phyloP scores from a whole-genome alignment of 2,329 filamentous ascomycete species.

The Pyricularia sp. region DNA sequence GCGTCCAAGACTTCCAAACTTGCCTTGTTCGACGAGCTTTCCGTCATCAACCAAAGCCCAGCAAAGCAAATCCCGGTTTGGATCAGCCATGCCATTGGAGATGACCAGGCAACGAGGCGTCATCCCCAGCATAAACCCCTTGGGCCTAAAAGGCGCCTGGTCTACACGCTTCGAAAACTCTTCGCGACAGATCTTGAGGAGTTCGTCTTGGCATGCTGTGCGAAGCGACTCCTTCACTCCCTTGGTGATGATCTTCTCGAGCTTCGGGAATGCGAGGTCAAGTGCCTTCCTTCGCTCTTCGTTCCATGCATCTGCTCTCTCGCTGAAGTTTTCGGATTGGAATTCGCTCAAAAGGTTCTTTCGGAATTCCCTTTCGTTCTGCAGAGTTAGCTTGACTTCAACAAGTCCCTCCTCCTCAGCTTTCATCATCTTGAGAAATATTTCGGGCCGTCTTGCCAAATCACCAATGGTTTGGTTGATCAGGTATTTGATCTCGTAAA shows the following conservation, averaged over 20 bases:
- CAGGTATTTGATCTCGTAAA: slow-evolving; percentile 97
- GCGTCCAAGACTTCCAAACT: slow-evolving; percentile 67
- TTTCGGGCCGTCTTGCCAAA: slow-evolving; percentile 72
- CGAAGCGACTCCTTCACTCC: slow-evolving; percentile 92
- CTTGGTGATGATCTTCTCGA: slow-evolving; percentile 77
- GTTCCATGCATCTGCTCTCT: slow-evolving; percentile 93
- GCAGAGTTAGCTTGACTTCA: slow-evolving; percentile 71
- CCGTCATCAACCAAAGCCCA: slow-evolving; percentile 95
- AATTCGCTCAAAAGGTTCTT: slow-evolving; percentile 74
- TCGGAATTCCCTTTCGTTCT: slow-evolving; percentile 67
- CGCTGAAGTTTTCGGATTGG: slow-evolving; percentile 90
- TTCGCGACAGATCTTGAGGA: slow-evolving; percentile 80
- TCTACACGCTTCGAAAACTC: slow-evolving; percentile 85
- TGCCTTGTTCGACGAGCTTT: slow-evolving; percentile 79
- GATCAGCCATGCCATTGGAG: slow-evolving; percentile 73
- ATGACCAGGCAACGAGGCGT: slow-evolving; percentile 78
- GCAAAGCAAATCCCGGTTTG: slow-evolving; percentile 66
- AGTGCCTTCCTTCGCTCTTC: slow-evolving; percentile 76
- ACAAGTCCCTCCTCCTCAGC: slow-evolving; percentile 91
- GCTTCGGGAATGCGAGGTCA: slow-evolving; percentile 68
- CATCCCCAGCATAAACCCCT: slow-evolving; percentile 83
- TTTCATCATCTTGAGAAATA: slow-evolving; percentile 95
- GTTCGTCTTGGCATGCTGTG: slow-evolving; percentile 86
- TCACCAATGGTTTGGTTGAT: slow-evolving; percentile 79
- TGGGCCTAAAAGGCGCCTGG: slow-evolving; percentile 92